A percentile compares a stretch with the other conserved stretches of the same genome.
Evolutionary conservation across 768 basidiomycete genomes (phyloP).

Genomic region (Rhizopogon vinicolor): DNA sequence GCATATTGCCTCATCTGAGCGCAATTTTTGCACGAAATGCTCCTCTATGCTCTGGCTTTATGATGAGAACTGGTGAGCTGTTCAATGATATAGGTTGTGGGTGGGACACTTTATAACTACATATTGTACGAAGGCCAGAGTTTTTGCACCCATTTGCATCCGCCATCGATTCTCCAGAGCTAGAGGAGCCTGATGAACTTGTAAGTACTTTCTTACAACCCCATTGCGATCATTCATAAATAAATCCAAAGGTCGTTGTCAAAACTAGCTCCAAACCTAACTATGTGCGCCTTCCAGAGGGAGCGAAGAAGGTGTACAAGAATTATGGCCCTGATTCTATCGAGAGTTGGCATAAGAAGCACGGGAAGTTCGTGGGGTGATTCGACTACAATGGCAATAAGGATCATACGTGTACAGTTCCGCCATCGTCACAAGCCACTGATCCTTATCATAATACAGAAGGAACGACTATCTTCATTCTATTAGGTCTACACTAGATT

Average conservation of each 20-base stretch:
- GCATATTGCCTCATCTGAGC: constrained; percentile 45
- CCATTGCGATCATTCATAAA: neutral
- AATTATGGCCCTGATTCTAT: constrained; percentile 42
- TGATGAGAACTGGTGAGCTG: constrained; percentile 45
- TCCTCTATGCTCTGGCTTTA: constrained; percentile 67
- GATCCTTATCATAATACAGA: no score
- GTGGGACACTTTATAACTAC: neutral
- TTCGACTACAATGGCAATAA: no score
- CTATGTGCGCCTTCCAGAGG: constrained; percentile 62
- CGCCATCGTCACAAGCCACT: no score
- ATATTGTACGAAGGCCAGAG: constrained; percentile 45
- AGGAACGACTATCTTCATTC: no score
- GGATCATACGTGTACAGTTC: no score
- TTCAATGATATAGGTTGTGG: neutral
- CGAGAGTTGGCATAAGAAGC: constrained; percentile 58
- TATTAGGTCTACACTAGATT: no score
- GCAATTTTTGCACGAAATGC: constrained; percentile 61
- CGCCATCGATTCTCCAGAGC: constrained; percentile 57
- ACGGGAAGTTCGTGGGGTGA: constrained; percentile 36
- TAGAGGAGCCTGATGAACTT: constrained; percentile 46
- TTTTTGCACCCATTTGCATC: constrained; percentile 65
- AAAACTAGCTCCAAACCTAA: constrained; percentile 47
- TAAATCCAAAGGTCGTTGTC: constrained; percentile 36
- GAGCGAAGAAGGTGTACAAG: constrained; percentile 42
- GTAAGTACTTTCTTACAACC: constrained; percentile 26